These are phyloP conservation scores for Chaetomium sp. DNA, from an alignment of 2,329 filamentous ascomycete genomes.

Conservation along the genomic window DNA sequence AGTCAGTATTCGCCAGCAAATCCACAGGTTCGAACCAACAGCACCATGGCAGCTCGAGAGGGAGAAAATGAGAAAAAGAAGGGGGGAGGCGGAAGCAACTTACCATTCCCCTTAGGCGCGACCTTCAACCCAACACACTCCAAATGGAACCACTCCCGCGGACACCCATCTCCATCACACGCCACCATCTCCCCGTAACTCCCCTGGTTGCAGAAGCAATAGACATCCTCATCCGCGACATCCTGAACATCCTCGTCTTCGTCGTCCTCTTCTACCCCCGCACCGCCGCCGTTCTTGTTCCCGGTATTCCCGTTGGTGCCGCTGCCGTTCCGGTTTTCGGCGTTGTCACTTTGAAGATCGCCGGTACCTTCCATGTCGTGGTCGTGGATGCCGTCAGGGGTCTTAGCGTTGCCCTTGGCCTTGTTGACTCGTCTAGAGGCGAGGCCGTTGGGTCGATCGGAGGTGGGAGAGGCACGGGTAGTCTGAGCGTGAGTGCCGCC, in stretches of 20 bases:
- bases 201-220: slow-evolving; percentile 74
- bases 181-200: slow-evolving; percentile 83
- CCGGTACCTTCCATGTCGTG: not conserved
- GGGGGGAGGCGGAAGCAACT: slow-evolving; percentile 31
- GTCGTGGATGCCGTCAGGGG: not conserved
- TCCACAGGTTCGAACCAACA: not conserved
- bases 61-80: not conserved
- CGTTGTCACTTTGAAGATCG: not conserved
- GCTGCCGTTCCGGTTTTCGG: not conserved
- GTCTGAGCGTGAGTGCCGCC: not conserved
- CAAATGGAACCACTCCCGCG: slow-evolving; percentile 77
- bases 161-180: slow-evolving; percentile 67
- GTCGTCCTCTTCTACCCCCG: slow-evolving; percentile 31
- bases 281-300: slow-evolving; percentile 7
- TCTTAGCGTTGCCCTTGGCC: slow-evolving; percentile 4
- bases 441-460: no score
- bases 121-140: slow-evolving; percentile 74
- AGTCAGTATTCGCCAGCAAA: slow-evolving; percentile 24
- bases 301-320: slow-evolving; percentile 4
- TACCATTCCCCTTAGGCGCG: slow-evolving; percentile 69
- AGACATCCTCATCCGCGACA: slow-evolving; percentile 63
- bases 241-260: slow-evolving; percentile 51
- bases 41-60: slow-evolving; percentile 4
- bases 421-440: not conserved
- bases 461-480: not conserved